Evolutionary conservation across 768 basidiomycete genomes (phyloP).

Genomic region (Hygrocybe coccinea): DNA sequence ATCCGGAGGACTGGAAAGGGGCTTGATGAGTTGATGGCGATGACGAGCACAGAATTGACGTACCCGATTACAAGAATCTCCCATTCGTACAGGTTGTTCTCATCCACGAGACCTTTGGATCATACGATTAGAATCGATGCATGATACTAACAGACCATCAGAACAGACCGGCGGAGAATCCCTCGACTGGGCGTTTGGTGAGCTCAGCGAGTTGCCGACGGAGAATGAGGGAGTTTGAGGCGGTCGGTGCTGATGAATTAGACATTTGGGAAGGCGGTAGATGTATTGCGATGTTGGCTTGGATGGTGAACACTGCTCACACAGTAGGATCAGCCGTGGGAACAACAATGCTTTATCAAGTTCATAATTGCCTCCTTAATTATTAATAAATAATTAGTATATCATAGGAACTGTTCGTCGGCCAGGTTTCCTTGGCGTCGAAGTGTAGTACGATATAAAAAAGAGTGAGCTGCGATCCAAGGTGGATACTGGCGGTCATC

Average conservation of each 20-base stretch:
- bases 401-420: too few species aligned
- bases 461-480: too few species aligned
- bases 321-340: neutral
- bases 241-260: slow-evolving; percentile 39
- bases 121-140: slow-evolving; percentile 22
- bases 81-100: slow-evolving; percentile 94
- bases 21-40: slow-evolving; percentile 16
- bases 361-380: neutral
- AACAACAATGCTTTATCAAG: neutral
- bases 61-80: slow-evolving; percentile 93
- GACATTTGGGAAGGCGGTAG: slow-evolving; percentile 32
- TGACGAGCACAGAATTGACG: slow-evolving; percentile 21
- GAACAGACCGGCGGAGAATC: slow-evolving; percentile 84
- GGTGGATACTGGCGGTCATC: too few species aligned
- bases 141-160: neutral
- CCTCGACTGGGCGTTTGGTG: slow-evolving; percentile 89
- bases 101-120: slow-evolving; percentile 80
- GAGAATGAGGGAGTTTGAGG: slow-evolving; percentile 59
- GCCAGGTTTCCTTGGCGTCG: too few species aligned
- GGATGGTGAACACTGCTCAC: too few species aligned
- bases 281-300: neutral
- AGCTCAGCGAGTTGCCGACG: slow-evolving; percentile 79
- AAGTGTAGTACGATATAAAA: too few species aligned
- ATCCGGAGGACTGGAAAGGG: slow-evolving; percentile 67
- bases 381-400: too few species aligned